Conservation (phyloP, 805 yeast genomes). For the Saturnispora ahearnii region DNA sequence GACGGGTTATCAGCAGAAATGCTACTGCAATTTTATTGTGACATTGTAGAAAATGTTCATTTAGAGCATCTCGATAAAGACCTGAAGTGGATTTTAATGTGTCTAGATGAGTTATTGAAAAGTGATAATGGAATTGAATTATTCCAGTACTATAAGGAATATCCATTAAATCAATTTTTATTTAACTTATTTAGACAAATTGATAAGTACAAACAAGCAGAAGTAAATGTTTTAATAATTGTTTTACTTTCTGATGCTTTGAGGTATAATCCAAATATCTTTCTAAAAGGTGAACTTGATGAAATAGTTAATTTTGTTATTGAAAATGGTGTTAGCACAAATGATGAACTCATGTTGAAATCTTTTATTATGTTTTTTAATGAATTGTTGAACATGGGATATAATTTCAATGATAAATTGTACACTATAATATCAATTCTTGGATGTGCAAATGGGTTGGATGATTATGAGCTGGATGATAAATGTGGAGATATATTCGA, state of each 20-base stretch:
- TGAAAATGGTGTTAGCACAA: background rate
- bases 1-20: constrained; percentile 44
- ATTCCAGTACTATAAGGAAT: constrained; percentile 13
- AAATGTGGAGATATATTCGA: constrained; percentile 7
- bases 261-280: constrained; percentile 7
- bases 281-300: background rate
- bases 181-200: constrained; percentile 7
- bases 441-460: constrained; percentile 11
- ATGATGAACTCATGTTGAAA: constrained; percentile 3
- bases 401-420: background rate
- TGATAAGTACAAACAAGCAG: constrained; percentile 7
- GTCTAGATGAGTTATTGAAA: constrained; percentile 40
- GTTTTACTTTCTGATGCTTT: constrained; percentile 16
- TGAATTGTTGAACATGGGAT: background rate
- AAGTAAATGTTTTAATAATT: constrained; percentile 11
- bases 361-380: constrained; percentile 7
- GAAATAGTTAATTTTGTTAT: background rate
- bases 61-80: constrained; percentile 32
- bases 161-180: constrained; percentile 15
- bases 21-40: constrained; percentile 49
- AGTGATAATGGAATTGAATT: constrained; percentile 20
- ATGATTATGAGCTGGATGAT: constrained; percentile 4
- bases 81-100: constrained; percentile 35
- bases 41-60: constrained; percentile 39
- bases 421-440: constrained; percentile 9